Evolutionary conservation across 805 yeast species (phyloP).

Genomic region (Sugiyamaella floridensis): DNA sequence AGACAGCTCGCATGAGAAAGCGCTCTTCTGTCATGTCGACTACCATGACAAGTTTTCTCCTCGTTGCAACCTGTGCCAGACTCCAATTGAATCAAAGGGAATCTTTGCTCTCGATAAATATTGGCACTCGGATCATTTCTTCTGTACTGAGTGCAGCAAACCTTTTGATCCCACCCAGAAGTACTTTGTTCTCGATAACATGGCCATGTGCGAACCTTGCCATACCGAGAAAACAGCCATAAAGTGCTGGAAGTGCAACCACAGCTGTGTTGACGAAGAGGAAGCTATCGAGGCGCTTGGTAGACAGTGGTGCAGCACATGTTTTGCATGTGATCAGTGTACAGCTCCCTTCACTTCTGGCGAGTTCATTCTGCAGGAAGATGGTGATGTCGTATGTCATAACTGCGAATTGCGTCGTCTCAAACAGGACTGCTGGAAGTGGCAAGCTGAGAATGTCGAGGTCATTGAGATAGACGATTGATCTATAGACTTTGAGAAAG

Average conservation of each 20-base stretch:
- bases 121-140: slow-evolving; percentile 30
- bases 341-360: slow-evolving; percentile 21
- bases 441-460: not conserved
- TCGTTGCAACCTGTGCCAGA: slow-evolving; percentile 25
- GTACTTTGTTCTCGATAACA: slow-evolving; percentile 19
- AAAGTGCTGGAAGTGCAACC: slow-evolving; percentile 30
- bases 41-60: slow-evolving; percentile 29
- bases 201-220: slow-evolving; percentile 24
- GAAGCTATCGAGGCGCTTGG: slow-evolving; percentile 26
- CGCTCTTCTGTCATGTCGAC: slow-evolving; percentile 29
- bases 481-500: too few relatives aligned
- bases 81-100: slow-evolving; percentile 27
- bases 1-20: slow-evolving; percentile 6
- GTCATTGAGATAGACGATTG: not conserved
- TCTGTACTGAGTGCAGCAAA: slow-evolving; percentile 28
- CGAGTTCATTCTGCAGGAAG: slow-evolving; percentile 28
- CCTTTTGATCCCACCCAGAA: slow-evolving; percentile 18
- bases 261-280: slow-evolving; percentile 17
- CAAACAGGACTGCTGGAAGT: slow-evolving; percentile 21
- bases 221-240: slow-evolving; percentile 20
- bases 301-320: slow-evolving; percentile 27
- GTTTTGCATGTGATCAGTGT: slow-evolving; percentile 30
- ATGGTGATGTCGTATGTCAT: slow-evolving; percentile 27
- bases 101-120: slow-evolving; percentile 25
- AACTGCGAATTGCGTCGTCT: slow-evolving; percentile 21